Evolutionary conservation across 306 rosid species (phyloP).

Genomic region (Malus domestica): DNA sequence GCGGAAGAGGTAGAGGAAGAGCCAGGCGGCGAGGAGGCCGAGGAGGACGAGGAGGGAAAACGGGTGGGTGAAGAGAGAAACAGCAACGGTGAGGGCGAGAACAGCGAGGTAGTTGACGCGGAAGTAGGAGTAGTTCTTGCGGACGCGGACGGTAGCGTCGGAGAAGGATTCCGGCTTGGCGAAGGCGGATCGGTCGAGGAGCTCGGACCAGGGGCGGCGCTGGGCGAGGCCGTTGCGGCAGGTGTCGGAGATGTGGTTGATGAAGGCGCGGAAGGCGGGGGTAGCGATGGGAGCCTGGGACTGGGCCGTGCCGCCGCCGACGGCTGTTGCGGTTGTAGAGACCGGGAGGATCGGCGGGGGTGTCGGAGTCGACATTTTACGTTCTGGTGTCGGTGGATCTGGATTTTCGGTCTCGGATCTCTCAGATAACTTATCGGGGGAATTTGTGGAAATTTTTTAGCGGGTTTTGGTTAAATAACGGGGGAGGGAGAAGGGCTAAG

Average conservation of each 20-base stretch:
- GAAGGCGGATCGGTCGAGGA: constrained; percentile 62
- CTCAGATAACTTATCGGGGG: background rate
- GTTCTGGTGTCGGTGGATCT: constrained; percentile 9
- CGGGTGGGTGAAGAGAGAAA: constrained; percentile 71
- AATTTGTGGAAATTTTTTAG: background rate
- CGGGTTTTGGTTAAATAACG: background rate
- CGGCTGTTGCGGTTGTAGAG: constrained; percentile 13
- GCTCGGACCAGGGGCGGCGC: constrained; percentile 91
- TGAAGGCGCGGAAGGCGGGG: constrained; percentile 59
- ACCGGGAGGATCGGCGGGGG: constrained; percentile 59
- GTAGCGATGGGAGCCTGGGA: constrained; percentile 42
- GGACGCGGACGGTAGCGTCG: constrained; percentile 72
- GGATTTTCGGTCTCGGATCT: background rate
- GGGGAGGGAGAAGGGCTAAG: background rate
- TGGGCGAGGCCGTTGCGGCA: constrained; percentile 67
- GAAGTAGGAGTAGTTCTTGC: constrained; percentile 82
- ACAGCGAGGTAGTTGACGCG: constrained; percentile 70
- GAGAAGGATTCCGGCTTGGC: constrained; percentile 69
- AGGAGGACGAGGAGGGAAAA: constrained; percentile 53
- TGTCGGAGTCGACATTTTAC: constrained; percentile 38
- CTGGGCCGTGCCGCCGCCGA: constrained; percentile 10
- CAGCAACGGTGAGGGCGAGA: constrained; percentile 37
- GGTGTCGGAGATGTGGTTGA: constrained; percentile 41
- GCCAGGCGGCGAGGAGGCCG: constrained; percentile 72
- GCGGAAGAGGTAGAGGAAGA: constrained; percentile 90